phyloP scores from a whole-genome alignment of 2,329 filamentous ascomycete genomes.

The Hypoxylon sp. region DNA sequence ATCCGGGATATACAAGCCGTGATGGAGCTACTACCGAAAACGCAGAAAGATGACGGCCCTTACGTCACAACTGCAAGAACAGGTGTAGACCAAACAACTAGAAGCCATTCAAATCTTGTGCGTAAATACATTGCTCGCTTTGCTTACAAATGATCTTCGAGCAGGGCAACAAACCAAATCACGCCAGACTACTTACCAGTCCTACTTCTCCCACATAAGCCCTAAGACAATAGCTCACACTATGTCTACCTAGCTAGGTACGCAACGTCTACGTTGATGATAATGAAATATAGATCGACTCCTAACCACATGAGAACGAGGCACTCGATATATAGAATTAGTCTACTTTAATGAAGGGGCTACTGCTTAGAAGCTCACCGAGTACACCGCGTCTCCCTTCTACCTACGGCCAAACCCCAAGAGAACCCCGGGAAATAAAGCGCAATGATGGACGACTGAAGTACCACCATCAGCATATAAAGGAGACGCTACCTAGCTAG shows the following conservation, averaged over 20 bases:
- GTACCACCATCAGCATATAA: no score
- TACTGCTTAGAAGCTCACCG: background rate
- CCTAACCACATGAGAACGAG: background rate
- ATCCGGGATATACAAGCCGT: constrained; percentile 11
- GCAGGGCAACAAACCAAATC: background rate
- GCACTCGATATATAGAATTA: no score
- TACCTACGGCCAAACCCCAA: background rate
- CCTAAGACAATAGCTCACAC: background rate
- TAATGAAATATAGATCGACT: background rate
- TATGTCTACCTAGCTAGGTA: background rate
- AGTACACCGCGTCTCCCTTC: background rate
- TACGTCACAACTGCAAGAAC: constrained; percentile 1
- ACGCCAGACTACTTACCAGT: background rate
- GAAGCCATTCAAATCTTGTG: background rate
- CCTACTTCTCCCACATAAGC: background rate
- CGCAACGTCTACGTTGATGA: background rate
- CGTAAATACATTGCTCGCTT: background rate
- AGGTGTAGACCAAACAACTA: background rate
- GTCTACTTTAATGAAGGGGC: no score
- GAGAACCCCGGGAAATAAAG: no score
- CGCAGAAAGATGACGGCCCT: background rate
- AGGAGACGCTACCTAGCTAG: no score
- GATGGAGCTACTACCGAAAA: constrained; percentile 12
- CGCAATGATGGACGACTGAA: no score
- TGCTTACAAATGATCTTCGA: background rate